phyloP scores from a whole-genome alignment of 2,329 filamentous ascomycete genomes.

The Fusarium zealandicum region DNA sequence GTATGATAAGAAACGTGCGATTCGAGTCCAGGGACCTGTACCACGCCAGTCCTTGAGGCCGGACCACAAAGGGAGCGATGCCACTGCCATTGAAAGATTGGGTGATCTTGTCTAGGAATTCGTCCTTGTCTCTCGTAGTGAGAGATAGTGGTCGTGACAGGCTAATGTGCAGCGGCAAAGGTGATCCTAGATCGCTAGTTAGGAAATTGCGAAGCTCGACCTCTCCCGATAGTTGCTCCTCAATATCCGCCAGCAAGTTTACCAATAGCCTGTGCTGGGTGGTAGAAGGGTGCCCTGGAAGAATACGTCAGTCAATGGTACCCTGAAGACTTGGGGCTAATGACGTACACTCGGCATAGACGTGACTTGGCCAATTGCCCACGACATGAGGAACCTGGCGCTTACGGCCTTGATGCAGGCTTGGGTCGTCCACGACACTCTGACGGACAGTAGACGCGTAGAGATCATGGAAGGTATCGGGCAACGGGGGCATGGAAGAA shows the following conservation, averaged over 20 bases:
- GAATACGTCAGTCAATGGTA: constrained; percentile 5
- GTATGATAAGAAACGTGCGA: constrained; percentile 86
- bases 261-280: constrained; percentile 57
- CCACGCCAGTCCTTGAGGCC: constrained; percentile 53
- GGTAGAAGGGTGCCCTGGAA: constrained; percentile 61
- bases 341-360: constrained; percentile 88
- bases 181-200: constrained; percentile 77
- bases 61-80: constrained; percentile 49
- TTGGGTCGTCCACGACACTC: constrained; percentile 81
- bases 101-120: constrained; percentile 67
- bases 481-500: constrained; percentile 72
- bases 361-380: constrained; percentile 91
- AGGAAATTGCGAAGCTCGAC: constrained; percentile 71
- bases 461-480: constrained; percentile 82
- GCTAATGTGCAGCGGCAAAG: constrained; percentile 87
- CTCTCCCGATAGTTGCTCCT: constrained; percentile 42
- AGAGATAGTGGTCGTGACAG: constrained; percentile 84
- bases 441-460: constrained; percentile 84
- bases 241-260: constrained; percentile 50
- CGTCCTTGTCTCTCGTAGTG: constrained; percentile 72
- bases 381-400: constrained; percentile 82
- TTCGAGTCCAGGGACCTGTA: constrained; percentile 63
- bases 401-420: constrained; percentile 83
- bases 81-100: constrained; percentile 47
- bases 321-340: not conserved